Percentiles rank a stretch among this genome's conserved stretches.
These are phyloP conservation scores for Dendrocalamus sinicus DNA, from an alignment of 176 grass and related monocot species.

Conservation along the genomic window DNA sequence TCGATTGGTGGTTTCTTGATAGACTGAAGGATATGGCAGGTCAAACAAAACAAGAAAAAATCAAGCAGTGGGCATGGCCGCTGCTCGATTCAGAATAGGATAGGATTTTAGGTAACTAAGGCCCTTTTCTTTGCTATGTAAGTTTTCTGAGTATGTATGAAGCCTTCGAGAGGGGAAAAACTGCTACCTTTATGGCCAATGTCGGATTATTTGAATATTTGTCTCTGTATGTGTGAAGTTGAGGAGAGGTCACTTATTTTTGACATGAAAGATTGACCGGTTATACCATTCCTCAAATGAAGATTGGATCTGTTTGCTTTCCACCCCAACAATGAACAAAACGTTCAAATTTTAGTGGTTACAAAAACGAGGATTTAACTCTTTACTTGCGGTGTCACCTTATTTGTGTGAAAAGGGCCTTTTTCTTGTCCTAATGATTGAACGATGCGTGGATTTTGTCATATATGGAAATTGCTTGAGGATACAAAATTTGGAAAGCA, in stretches of 20 bases:
- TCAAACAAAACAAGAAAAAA: neutral
- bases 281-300: neutral
- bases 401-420: neutral
- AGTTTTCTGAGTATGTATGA: neutral
- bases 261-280: neutral
- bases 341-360: neutral
- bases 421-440: neutral
- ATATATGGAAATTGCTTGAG: neutral
- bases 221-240: neutral
- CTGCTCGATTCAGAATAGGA: neutral
- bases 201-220: neutral
- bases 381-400: neutral
- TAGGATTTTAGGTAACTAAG: neutral
- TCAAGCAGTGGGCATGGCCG: neutral
- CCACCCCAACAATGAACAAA: neutral
- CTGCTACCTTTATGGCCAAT: neutral
- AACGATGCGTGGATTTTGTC: neutral
- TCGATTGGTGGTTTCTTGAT: neutral
- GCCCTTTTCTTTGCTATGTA: neutral
- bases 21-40: neutral
- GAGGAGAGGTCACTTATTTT: neutral
- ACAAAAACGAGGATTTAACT: neutral
- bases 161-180: neutral
- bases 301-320: neutral
- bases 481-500: neutral